A percentile compares a stretch with the other conserved stretches of the same genome.
Evolutionary conservation across 805 yeast species (phyloP).

Genomic region (Schwanniomyces sp.): DNA sequence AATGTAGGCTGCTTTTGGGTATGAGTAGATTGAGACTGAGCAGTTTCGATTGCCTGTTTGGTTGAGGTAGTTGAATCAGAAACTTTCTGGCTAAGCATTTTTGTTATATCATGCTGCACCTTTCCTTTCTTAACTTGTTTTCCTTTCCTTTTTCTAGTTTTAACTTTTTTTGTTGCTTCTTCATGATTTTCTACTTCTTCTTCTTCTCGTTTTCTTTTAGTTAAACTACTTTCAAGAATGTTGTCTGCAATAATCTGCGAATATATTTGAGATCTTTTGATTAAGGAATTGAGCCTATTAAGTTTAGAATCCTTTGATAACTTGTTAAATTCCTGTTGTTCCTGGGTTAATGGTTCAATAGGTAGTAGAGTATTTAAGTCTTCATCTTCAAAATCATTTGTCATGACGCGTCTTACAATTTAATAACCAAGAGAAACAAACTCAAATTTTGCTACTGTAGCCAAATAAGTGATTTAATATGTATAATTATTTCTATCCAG

Average conservation of each 20-base stretch:
- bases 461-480: too few species aligned
- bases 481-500: too few species aligned
- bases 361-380: slow-evolving; percentile 2
- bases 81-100: slow-evolving; percentile 16
- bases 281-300: slow-evolving; percentile 66
- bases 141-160: slow-evolving; percentile 6
- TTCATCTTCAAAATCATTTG: slow-evolving; percentile 6
- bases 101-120: slow-evolving; percentile 12
- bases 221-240: slow-evolving; percentile 51
- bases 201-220: slow-evolving; percentile 17
- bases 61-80: slow-evolving; percentile 17
- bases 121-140: slow-evolving; percentile 11
- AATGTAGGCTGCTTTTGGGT: slow-evolving; percentile 32
- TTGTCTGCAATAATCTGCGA: slow-evolving; percentile 85
- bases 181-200: slow-evolving; percentile 16
- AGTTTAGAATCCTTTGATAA: slow-evolving; percentile 58
- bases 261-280: slow-evolving; percentile 85
- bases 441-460: too few species aligned
- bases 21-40: slow-evolving; percentile 17
- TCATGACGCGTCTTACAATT: slow-evolving; percentile 5
- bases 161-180: slow-evolving; percentile 3
- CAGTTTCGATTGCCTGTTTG: slow-evolving; percentile 19
- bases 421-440: too few species aligned
- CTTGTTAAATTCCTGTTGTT: slow-evolving; percentile 41
- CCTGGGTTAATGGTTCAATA: slow-evolving; percentile 16